Percentiles rank a stretch among this genome's conserved stretches.
phyloP scores from a whole-genome alignment of 495 filamentous ascomycete genomes.

The Xylaria palmicola region DNA sequence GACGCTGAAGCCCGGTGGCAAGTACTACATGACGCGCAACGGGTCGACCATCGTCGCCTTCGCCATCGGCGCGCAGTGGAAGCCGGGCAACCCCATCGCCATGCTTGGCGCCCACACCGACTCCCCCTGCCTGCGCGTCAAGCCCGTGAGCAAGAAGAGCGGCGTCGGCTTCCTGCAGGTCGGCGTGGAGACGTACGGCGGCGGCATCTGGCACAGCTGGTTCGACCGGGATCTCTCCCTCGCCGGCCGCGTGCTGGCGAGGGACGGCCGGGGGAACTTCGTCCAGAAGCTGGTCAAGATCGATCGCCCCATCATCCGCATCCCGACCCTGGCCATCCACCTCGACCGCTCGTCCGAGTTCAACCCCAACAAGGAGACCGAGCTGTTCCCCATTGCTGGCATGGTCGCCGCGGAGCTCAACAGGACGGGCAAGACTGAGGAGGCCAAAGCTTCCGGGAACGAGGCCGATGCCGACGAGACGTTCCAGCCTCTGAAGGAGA shows the following conservation, averaged over 20 bases:
- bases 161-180: slow-evolving; percentile 89
- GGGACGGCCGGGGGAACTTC: slow-evolving; percentile 68
- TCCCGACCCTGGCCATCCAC: slow-evolving; percentile 92
- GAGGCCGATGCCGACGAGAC: slow-evolving; percentile 43
- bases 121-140: slow-evolving; percentile 84
- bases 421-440: slow-evolving; percentile 51
- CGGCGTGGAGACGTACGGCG: slow-evolving; percentile 94
- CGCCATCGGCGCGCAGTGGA: slow-evolving; percentile 88
- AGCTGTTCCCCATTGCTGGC: slow-evolving; percentile 90
- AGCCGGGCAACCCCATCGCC: slow-evolving; percentile 87
- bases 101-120: slow-evolving; percentile 98
- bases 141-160: slow-evolving; percentile 86
- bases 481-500: slow-evolving; percentile 69
- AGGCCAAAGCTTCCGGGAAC: slow-evolving; percentile 32
- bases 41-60: slow-evolving; percentile 93
- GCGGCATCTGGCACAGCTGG: slow-evolving; percentile 81
- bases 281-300: slow-evolving; percentile 86
- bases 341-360: slow-evolving; percentile 83
- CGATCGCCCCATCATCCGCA: slow-evolving; percentile 84
- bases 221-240: slow-evolving; percentile 94
- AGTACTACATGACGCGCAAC: slow-evolving; percentile 96
- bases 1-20: slow-evolving; percentile 78
- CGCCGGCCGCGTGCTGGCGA: slow-evolving; percentile 85
- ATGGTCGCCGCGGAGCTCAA: slow-evolving; percentile 86
- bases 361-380: slow-evolving; percentile 92